Percentiles rank a stretch among this genome's conserved stretches.
These are phyloP conservation scores for Apostasia shenzhenica DNA, from an alignment of 106 monocot genomes.

Conservation along the genomic window DNA sequence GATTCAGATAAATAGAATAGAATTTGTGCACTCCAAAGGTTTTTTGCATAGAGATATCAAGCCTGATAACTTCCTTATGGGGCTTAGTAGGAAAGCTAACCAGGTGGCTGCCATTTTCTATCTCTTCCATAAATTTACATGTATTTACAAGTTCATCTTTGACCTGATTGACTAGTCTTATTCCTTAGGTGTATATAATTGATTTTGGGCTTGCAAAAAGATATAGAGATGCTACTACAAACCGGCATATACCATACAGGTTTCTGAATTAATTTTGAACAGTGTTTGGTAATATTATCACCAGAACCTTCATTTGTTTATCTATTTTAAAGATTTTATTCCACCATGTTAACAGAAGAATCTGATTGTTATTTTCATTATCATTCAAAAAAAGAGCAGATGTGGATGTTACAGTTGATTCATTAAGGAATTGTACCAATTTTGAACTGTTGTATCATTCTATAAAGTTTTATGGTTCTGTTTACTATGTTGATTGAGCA, in stretches of 20 bases:
- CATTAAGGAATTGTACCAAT: neutral
- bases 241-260: slow-evolving; percentile 83
- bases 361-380: too few relatives aligned
- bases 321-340: too few relatives aligned
- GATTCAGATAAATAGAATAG: slow-evolving; percentile 88
- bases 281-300: too few relatives aligned
- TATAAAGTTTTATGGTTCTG: too few relatives aligned
- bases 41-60: slow-evolving; percentile 94
- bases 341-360: too few relatives aligned
- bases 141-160: neutral
- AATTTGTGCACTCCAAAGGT: slow-evolving; percentile 87
- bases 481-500: too few relatives aligned
- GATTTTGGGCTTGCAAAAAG: slow-evolving; percentile 99
- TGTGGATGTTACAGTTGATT: too few relatives aligned
- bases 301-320: neutral
- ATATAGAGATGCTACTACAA: slow-evolving; percentile 65
- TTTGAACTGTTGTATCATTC: too few relatives aligned
- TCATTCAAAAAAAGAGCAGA: too few relatives aligned
- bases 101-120: slow-evolving; percentile 39
- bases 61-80: slow-evolving; percentile 99
- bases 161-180: neutral
- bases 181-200: slow-evolving; percentile 78
- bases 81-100: slow-evolving; percentile 94
- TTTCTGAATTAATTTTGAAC: slow-evolving; percentile 2
- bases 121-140: neutral